Evolutionary conservation across 1,284 basidiomycete species (phyloP).

Genomic region (Paramarasmius palmivorus): DNA sequence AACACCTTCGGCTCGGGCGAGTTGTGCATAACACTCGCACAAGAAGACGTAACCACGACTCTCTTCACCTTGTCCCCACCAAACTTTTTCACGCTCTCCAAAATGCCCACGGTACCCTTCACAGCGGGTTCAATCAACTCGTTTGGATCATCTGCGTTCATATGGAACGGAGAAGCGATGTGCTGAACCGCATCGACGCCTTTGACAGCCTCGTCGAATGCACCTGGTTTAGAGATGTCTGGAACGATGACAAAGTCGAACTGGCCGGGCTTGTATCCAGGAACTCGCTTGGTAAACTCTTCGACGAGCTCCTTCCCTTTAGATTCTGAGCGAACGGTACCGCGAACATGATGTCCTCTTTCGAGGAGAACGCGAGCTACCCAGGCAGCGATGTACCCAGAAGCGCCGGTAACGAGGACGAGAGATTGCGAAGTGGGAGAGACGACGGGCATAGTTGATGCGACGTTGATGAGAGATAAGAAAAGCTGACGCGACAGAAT

Average conservation of each 20-base stretch:
- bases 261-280: constrained; percentile 19
- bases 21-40: constrained; percentile 49
- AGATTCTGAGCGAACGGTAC: constrained; percentile 26
- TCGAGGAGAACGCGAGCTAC: constrained; percentile 23
- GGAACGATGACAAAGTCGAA: constrained; percentile 25
- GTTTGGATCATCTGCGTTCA: constrained; percentile 33
- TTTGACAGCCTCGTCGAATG: constrained; percentile 71
- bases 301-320: constrained; percentile 26
- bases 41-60: constrained; percentile 66
- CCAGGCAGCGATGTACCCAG: constrained; percentile 23
- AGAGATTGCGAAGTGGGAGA: not conserved
- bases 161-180: constrained; percentile 51
- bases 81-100: constrained; percentile 35
- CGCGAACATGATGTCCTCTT: constrained; percentile 22
- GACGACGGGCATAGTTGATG: constrained; percentile 1
- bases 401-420: constrained; percentile 29
- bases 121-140: constrained; percentile 43
- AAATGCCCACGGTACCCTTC: constrained; percentile 39
- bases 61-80: constrained; percentile 45
- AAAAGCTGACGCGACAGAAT: too few species aligned
- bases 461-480: too few species aligned
- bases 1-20: constrained; percentile 29
- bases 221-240: constrained; percentile 42
- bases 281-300: constrained; percentile 15
- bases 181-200: constrained; percentile 64